These are phyloP conservation scores for Verticillium zaregamsianum DNA, from an alignment of 2,329 filamentous ascomycete species.

Conservation along the genomic window DNA sequence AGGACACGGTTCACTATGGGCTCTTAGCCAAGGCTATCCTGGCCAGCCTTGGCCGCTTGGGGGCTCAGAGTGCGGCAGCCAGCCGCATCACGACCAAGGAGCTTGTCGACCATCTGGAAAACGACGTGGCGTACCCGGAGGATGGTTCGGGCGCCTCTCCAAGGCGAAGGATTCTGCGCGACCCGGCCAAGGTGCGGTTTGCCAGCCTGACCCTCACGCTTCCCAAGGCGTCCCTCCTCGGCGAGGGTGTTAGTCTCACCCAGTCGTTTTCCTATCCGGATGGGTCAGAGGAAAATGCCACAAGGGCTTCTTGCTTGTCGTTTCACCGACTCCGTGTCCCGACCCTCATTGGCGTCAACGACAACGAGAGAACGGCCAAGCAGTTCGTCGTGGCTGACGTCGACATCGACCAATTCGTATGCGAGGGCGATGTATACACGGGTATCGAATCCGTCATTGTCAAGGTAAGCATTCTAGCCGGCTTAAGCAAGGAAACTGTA, in stretches of 20 bases:
- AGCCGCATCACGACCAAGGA: not conserved
- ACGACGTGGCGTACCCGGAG: conserved; percentile 2
- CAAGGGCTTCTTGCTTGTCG: conserved; percentile 28
- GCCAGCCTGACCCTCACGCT: conserved; percentile 52
- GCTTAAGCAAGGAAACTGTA: not conserved
- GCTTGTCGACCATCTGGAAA: not conserved
- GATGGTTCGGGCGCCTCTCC: not conserved
- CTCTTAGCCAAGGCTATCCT: conserved; percentile 53
- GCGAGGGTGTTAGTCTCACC: conserved; percentile 51
- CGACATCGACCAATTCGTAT: conserved; percentile 51
- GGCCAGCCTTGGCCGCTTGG: conserved; percentile 47
- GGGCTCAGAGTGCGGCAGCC: conserved; percentile 11
- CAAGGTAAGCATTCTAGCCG: conserved; percentile 43
- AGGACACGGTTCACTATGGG: conserved; percentile 75
- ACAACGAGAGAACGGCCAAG: conserved; percentile 62
- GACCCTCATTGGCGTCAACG: conserved; percentile 68
- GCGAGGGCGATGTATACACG: conserved; percentile 43
- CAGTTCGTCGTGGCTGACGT: conserved; percentile 64
- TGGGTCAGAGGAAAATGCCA: not conserved
- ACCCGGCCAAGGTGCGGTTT: conserved; percentile 31
- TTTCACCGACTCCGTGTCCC: conserved; percentile 59
- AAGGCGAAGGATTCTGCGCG: not conserved
- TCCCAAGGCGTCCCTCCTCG: conserved; percentile 66
- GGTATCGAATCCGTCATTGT: conserved; percentile 57
- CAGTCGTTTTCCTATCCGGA: conserved; percentile 13